Evolutionary conservation across 2,329 filamentous ascomycete genomes (phyloP).

Genomic region (Tricladium varicosporioides): DNA sequence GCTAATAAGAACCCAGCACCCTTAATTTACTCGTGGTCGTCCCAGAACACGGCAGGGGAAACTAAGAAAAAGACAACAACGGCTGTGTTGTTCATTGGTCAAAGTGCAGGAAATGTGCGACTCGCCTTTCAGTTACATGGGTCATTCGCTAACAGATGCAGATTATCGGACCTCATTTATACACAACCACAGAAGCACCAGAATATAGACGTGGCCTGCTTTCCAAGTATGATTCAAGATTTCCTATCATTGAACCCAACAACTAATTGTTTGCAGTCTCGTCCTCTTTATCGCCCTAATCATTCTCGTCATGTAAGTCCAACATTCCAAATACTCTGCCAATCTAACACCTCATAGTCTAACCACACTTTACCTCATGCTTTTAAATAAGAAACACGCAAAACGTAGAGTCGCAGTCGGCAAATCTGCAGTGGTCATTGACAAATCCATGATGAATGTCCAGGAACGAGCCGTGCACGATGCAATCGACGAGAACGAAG

Average conservation of each 20-base stretch:
- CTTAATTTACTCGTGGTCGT: slow-evolving; percentile 65
- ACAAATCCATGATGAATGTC: slow-evolving; percentile 56
- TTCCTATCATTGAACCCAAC: not conserved
- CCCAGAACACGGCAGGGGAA: slow-evolving; percentile 65
- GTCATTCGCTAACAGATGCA: not conserved
- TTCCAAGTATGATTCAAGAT: slow-evolving; percentile 43
- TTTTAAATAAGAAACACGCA: slow-evolving; percentile 55
- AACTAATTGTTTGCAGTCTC: slow-evolving; percentile 45
- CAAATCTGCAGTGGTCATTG: slow-evolving; percentile 56
- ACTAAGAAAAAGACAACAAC: slow-evolving; percentile 67
- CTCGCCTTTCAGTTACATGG: slow-evolving; percentile 53
- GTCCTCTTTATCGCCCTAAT: slow-evolving; percentile 60
- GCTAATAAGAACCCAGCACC: slow-evolving; percentile 51
- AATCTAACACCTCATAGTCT: slow-evolving; percentile 15
- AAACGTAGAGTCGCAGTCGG: slow-evolving; percentile 53
- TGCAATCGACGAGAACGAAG: slow-evolving; percentile 21
- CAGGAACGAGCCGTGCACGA: slow-evolving; percentile 42
- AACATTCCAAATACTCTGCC: not conserved
- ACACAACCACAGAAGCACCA: slow-evolving; percentile 58
- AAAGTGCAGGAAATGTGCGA: slow-evolving; percentile 63
- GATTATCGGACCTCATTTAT: slow-evolving; percentile 63
- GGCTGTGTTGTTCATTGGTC: slow-evolving; percentile 61
- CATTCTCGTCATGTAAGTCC: slow-evolving; percentile 43
- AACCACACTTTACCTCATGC: slow-evolving; percentile 45
- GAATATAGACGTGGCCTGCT: slow-evolving; percentile 50